Percentiles rank a stretch among this genome's conserved stretches.
These are phyloP conservation scores for Paralagenidium karlingii DNA, from an alignment of 352 stramenopile genomes.

Conservation along the genomic window DNA sequence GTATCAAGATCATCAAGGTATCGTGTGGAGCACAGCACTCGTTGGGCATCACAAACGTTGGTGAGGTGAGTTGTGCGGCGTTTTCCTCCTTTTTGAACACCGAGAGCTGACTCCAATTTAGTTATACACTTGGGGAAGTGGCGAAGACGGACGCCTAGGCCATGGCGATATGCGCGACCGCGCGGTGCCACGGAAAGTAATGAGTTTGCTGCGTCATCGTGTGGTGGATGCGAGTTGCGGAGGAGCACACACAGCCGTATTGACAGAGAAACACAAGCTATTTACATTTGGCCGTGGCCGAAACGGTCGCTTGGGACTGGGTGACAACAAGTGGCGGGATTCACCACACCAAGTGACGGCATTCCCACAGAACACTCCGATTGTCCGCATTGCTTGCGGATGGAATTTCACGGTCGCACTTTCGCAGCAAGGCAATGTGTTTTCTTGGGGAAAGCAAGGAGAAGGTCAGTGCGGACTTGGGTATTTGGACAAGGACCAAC, in stretches of 20 bases:
- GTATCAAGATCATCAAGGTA: slow-evolving; percentile 39
- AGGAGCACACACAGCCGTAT: slow-evolving; percentile 59
- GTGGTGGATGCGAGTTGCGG: slow-evolving; percentile 63
- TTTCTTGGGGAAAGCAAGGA: slow-evolving; percentile 77
- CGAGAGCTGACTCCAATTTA: neutral
- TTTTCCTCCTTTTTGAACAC: neutral
- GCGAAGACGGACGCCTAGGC: slow-evolving; percentile 62
- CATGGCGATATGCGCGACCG: slow-evolving; percentile 76
- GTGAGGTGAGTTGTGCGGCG: slow-evolving; percentile 20
- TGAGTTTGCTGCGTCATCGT: slow-evolving; percentile 52
- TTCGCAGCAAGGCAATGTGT: slow-evolving; percentile 34
- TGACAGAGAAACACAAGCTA: slow-evolving; percentile 39
- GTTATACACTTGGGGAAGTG: slow-evolving; percentile 76
- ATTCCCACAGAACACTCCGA: slow-evolving; percentile 20
- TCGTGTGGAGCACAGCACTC: slow-evolving; percentile 70
- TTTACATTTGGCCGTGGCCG: slow-evolving; percentile 65
- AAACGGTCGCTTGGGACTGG: slow-evolving; percentile 60
- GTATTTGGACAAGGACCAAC: slow-evolving; percentile 68
- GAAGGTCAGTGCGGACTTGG: slow-evolving; percentile 79
- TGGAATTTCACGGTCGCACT: slow-evolving; percentile 76
- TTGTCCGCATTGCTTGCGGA: slow-evolving; percentile 47
- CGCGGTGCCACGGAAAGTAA: slow-evolving; percentile 60
- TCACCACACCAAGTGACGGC: slow-evolving; percentile 38
- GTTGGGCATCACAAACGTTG: slow-evolving; percentile 44
- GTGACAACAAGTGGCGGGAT: slow-evolving; percentile 64